Evolutionary conservation across 163 green algal species (phyloP).

Genomic region (Trebouxiophyceae sp.): DNA sequence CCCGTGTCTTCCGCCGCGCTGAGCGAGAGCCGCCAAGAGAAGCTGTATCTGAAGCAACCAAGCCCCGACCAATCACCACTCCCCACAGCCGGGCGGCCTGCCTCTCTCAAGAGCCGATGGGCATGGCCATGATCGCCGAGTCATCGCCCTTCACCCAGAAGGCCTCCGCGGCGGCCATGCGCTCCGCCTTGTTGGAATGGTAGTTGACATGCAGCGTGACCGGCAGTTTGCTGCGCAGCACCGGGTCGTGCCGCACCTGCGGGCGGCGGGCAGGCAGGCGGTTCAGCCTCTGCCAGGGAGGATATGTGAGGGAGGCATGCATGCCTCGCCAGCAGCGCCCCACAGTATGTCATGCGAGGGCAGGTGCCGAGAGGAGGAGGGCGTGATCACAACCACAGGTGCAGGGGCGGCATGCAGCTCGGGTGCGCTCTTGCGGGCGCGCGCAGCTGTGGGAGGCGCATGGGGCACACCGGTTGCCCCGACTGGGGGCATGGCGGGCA

Average conservation of each 20-base stretch:
- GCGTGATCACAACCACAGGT: too few species aligned
- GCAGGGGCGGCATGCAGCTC: too few species aligned
- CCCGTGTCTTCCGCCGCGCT: too few species aligned
- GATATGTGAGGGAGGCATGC: too few species aligned
- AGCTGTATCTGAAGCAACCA: neutral
- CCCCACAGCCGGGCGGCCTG: neutral
- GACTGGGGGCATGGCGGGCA: too few species aligned
- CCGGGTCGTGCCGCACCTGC: slow-evolving; percentile 15
- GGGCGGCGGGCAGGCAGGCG: too few species aligned
- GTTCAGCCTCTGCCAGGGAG: too few species aligned
- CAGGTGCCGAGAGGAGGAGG: neutral
- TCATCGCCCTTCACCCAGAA: neutral
- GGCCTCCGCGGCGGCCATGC: neutral
- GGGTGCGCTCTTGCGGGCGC: neutral
- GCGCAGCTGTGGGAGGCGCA: neutral
- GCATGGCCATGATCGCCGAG: neutral
- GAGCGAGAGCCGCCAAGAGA: neutral
- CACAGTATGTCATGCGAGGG: neutral
- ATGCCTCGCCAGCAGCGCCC: too few species aligned
- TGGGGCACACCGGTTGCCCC: neutral
- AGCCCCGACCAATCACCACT: neutral
- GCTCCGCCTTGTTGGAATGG: neutral
- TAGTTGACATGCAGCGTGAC: slow-evolving; percentile 2
- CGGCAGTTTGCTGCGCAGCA: neutral
- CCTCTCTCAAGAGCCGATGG: neutral